A percentile compares a stretch with the other conserved stretches of the same genome.
Conservation (phyloP, 23 red algal species). For the Gracilariopsis chorda region DNA sequence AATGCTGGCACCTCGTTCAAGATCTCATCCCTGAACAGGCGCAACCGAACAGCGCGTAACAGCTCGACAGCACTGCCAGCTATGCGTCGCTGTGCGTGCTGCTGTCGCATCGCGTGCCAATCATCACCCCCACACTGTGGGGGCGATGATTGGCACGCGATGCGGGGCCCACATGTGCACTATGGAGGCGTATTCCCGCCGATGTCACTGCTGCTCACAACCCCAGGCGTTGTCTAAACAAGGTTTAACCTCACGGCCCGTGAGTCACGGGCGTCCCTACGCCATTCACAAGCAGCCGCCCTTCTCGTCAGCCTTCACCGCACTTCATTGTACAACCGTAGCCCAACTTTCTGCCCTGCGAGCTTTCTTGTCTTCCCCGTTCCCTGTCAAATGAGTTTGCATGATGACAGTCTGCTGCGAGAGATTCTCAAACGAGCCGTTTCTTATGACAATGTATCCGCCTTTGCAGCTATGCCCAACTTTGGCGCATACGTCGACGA, state of each 20-base stretch:
- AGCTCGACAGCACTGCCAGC: not conserved
- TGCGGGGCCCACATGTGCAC: no score
- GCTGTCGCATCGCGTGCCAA: not conserved
- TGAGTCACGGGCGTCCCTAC: not conserved
- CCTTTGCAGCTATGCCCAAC: constrained; percentile 70
- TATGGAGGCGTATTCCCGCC: no score
- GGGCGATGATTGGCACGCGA: not conserved
- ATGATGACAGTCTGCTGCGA: constrained; percentile 11
- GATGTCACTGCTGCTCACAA: no score
- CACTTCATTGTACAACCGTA: not conserved
- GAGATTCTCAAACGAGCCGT: constrained; percentile 74
- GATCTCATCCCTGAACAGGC: not conserved
- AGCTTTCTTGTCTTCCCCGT: not conserved
- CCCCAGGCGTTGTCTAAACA: no score
- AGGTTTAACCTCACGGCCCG: no score
- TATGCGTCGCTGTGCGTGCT: not conserved
- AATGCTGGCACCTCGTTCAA: not conserved
- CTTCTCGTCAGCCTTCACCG: not conserved
- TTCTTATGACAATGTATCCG: constrained; percentile 81
- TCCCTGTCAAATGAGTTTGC: constrained; percentile 1
- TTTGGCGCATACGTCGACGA: not conserved
- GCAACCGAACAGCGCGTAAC: not conserved
- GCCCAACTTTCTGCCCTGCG: not conserved
- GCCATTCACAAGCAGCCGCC: not conserved
- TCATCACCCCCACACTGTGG: not conserved